phyloP scores from a whole-genome alignment of 768 basidiomycete species.

The Kwoniella newhampshirensis region DNA sequence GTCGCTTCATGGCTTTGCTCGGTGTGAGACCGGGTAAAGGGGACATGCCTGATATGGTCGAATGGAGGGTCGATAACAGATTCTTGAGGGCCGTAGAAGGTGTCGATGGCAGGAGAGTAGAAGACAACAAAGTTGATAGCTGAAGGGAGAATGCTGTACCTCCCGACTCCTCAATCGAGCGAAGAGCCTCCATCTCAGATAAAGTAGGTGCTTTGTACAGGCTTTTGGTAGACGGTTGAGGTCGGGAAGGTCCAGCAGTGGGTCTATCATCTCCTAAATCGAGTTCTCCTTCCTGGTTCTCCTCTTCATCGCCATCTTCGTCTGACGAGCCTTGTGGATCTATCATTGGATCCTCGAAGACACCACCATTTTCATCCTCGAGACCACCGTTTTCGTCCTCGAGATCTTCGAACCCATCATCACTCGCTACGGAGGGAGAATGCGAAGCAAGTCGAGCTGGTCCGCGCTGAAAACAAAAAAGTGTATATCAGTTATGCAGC shows the following conservation, averaged over 20 bases:
- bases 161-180: slow-evolving; percentile 23
- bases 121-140: slow-evolving; percentile 56
- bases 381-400: slow-evolving; percentile 8
- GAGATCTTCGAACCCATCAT: slow-evolving; percentile 15
- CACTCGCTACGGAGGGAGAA: slow-evolving; percentile 2
- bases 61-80: slow-evolving; percentile 73
- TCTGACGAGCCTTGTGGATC: slow-evolving; percentile 23
- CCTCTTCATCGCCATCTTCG: slow-evolving; percentile 25
- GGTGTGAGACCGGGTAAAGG: slow-evolving; percentile 65
- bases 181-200: slow-evolving; percentile 31
- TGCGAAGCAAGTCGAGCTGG: slow-evolving; percentile 5
- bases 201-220: slow-evolving; percentile 51
- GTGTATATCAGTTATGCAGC: too few species aligned
- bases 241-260: slow-evolving; percentile 26
- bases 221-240: slow-evolving; percentile 31
- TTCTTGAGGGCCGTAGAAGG: slow-evolving; percentile 55
- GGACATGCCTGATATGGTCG: slow-evolving; percentile 64
- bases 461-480: not conserved
- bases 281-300: slow-evolving; percentile 27
- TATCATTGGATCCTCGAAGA: slow-evolving; percentile 28
- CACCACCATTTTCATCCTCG: slow-evolving; percentile 6
- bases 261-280: slow-evolving; percentile 9
- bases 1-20: slow-evolving; percentile 59
- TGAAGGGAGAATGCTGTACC: slow-evolving; percentile 83
- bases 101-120: slow-evolving; percentile 41